Evolutionary conservation across 108 stramenopile species (phyloP).

Genomic region (Fistulifera pelliculosa): DNA sequence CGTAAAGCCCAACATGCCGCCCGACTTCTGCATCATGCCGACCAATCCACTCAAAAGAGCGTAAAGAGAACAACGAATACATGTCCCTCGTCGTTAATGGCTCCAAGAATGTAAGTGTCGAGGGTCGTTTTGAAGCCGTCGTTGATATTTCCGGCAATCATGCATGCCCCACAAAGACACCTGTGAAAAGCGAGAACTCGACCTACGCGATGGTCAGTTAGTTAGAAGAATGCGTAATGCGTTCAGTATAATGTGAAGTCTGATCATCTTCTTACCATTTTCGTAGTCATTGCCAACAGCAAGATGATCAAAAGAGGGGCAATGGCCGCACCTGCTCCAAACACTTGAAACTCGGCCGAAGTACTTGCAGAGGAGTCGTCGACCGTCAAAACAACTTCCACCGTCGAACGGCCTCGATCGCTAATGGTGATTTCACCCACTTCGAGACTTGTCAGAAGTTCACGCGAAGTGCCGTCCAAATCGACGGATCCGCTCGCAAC

Average conservation of each 20-base stretch:
- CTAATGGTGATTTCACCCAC: conserved; percentile 11
- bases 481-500: conserved; percentile 6
- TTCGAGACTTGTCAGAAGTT: conserved; percentile 15
- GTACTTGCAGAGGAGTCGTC: conserved; percentile 6
- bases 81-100: conserved; percentile 23
- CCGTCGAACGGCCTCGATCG: conserved; percentile 6
- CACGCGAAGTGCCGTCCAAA: conserved; percentile 10
- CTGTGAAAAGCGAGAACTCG: conserved; percentile 24
- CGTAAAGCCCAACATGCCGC: conserved; percentile 53
- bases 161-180: conserved; percentile 63
- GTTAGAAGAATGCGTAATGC: not conserved
- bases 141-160: conserved; percentile 31
- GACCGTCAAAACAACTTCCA: conserved; percentile 12
- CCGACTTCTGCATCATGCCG: conserved; percentile 39
- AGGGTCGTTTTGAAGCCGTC: conserved; percentile 46
- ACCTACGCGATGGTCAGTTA: conserved; percentile 6
- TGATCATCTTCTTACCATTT: conserved; percentile 17
- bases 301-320: conserved; percentile 44
- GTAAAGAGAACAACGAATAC: conserved; percentile 31
- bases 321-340: conserved; percentile 35
- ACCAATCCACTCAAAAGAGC: conserved; percentile 30
- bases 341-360: conserved; percentile 23
- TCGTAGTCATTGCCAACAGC: conserved; percentile 34
- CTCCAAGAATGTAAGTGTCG: conserved; percentile 38
- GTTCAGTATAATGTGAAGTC: not conserved